Evolutionary conservation across 768 basidiomycete species (phyloP), one percentile per base, ranked within the genome.

Genomic region (Hygrophorus russula): DNA sequence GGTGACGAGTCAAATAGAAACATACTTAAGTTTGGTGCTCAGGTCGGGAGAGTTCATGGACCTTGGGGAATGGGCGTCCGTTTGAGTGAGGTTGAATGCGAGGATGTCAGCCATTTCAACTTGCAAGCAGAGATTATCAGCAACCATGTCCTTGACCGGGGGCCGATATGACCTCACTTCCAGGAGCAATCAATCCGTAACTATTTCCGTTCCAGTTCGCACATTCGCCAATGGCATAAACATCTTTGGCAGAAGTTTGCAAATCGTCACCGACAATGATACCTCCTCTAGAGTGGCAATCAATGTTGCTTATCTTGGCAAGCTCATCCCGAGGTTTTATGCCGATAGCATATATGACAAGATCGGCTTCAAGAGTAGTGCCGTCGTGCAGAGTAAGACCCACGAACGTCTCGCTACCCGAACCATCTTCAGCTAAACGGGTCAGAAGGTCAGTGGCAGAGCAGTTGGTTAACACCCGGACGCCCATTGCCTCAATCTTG

Each of bases 211-310:
- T 66, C 80, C 80, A 86, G 38, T 65, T 68, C 1, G 82, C 82
- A 53, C 84, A 87, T 57, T 85, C 84, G 4, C 84, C 84, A 38
- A 87, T 78, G 5, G 83, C 82, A 49, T 74, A 85, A 5, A 84
- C 71, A 41, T 76, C 73, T 32, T 69, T 53, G 1, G 67, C 71
- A 8, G 70, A 77, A 1, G 82, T 84, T 52, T 64, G 56, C 37
- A 85, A 59, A 41, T 63, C 59, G 45, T 82, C 76, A 24, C 71
- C 65, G 6, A 84, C 76, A 3, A 69, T 53, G 48, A 86, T 67
- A 0, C 83, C 83, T 5, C 78, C 76, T 14, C 65, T 64, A 0
- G 59, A 39, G 35, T 65, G 56, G 41, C 70, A 71, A 39, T 64
- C 51, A 47, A 87, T 71, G 3, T 78, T 78, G 1, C 71, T 62